A percentile compares a stretch with the other conserved stretches of the same genome.
Conservation (phyloP, 2,329 filamentous ascomycete genomes). For the Cercospora brassicicola region DNA sequence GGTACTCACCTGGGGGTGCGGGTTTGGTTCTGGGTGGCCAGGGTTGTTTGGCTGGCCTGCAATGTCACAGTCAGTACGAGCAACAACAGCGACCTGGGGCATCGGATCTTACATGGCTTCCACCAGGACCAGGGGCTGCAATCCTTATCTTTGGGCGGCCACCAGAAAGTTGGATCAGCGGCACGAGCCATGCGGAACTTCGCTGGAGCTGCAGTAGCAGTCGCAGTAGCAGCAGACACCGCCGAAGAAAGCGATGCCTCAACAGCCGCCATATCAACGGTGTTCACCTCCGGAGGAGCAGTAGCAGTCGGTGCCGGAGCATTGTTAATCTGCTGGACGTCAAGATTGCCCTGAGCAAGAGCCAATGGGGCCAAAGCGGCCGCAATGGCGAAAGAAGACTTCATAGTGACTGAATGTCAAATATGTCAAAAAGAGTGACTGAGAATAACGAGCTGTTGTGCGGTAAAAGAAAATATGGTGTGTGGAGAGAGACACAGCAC, state of each 20-base stretch:
- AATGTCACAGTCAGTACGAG: neutral
- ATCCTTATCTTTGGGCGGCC: neutral
- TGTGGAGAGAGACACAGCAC: neutral
- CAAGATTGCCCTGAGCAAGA: constrained; percentile 7
- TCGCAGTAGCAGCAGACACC: constrained; percentile 7
- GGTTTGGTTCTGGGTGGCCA: neutral
- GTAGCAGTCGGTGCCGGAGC: constrained; percentile 14
- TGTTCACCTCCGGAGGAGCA: constrained; percentile 13
- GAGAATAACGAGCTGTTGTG: neutral
- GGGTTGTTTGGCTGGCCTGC: neutral
- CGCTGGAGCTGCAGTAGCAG: constrained; percentile 8
- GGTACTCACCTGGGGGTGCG: too few species aligned
- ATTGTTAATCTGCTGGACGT: constrained; percentile 11
- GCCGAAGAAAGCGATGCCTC: constrained; percentile 8
- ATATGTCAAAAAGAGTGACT: neutral
- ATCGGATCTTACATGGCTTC: neutral
- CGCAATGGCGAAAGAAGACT: constrained; percentile 8
- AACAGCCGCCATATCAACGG: constrained; percentile 11
- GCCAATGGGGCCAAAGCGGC: constrained; percentile 12
- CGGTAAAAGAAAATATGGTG: neutral
- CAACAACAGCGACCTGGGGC: neutral
- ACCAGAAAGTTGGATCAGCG: constrained; percentile 13
- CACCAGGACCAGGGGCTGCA: neutral
- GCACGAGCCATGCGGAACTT: constrained; percentile 15
- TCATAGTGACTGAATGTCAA: constrained; percentile 2